Evolutionary conservation across 352 stramenopile genomes (phyloP).

Genomic region (Phytopythium ostracodes): DNA sequence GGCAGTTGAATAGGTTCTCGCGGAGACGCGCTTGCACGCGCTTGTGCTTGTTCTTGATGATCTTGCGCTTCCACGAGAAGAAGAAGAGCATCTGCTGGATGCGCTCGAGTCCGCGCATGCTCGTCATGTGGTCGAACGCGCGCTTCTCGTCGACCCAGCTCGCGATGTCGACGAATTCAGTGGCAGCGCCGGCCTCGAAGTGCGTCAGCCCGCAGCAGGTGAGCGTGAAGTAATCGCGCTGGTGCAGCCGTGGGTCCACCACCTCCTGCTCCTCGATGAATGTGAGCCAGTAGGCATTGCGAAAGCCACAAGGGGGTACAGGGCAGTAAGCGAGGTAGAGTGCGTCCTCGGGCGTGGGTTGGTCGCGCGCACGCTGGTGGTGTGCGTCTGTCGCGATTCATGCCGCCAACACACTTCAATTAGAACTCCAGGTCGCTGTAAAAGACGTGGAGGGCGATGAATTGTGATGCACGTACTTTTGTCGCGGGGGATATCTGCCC

Average conservation of each 20-base stretch:
- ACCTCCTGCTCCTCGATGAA: constrained; percentile 35
- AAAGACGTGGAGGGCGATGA: too few species aligned
- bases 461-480: constrained; percentile 25
- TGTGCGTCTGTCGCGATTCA: constrained; percentile 11
- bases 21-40: constrained; percentile 32
- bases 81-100: constrained; percentile 76
- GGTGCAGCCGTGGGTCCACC: constrained; percentile 12
- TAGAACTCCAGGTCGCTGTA: neutral
- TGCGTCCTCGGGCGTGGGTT: constrained; percentile 44
- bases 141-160: constrained; percentile 67
- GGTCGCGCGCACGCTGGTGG: constrained; percentile 5
- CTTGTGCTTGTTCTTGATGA: constrained; percentile 33
- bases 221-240: constrained; percentile 50
- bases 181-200: constrained; percentile 28
- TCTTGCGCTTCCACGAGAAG: constrained; percentile 63
- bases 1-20: constrained; percentile 50
- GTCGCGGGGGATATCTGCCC: constrained; percentile 28
- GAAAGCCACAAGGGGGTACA: constrained; percentile 49
- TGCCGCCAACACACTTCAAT: neutral
- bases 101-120: constrained; percentile 50
- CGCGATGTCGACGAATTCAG: constrained; percentile 51
- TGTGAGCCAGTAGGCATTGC: constrained; percentile 62
- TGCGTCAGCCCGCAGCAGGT: constrained; percentile 55
- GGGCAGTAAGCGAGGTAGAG: constrained; percentile 42
- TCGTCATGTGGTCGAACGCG: constrained; percentile 71